Percentiles rank a stretch among this genome's conserved stretches.
phyloP scores from a whole-genome alignment of 2,329 filamentous ascomycete species.

The Claviceps sp. region DNA sequence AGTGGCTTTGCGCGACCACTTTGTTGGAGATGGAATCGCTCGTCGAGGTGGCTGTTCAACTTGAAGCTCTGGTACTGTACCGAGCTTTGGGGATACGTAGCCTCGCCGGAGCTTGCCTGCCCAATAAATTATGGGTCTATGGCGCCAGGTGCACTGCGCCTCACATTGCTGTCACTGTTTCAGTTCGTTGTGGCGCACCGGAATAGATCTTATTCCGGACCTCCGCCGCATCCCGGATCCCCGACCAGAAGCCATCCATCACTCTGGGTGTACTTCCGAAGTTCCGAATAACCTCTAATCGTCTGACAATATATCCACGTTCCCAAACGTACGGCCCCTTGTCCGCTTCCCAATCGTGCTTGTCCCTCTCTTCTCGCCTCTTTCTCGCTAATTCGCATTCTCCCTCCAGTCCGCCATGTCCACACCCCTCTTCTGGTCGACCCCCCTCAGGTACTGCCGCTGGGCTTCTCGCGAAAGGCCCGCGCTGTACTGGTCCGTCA shows the following conservation, averaged over 20 bases:
- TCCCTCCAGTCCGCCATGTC: constrained; percentile 37
- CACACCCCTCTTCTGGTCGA: constrained; percentile 66
- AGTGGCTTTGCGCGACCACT: background rate
- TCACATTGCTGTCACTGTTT: background rate
- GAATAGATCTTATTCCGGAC: constrained; percentile 3
- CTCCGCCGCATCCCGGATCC: background rate
- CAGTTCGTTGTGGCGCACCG: background rate
- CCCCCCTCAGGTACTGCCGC: constrained; percentile 70
- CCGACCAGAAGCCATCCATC: background rate
- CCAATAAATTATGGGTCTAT: background rate
- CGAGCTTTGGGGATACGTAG: constrained; percentile 22
- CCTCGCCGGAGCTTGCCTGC: constrained; percentile 13
- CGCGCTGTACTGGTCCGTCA: constrained; percentile 76
- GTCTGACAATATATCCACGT: background rate
- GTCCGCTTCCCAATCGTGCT: background rate
- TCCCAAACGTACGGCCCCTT: background rate
- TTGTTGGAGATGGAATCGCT: background rate
- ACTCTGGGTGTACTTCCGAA: background rate
- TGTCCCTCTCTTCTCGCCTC: background rate
- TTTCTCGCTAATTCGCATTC: background rate
- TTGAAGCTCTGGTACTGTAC: constrained; percentile 8
- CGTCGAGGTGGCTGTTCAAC: constrained; percentile 6
- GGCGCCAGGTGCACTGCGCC: background rate
- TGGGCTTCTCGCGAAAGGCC: constrained; percentile 84
- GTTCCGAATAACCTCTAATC: constrained; percentile 1